Conservation (phyloP, 208 protist species). For the Naegleria gruberi region DNA sequence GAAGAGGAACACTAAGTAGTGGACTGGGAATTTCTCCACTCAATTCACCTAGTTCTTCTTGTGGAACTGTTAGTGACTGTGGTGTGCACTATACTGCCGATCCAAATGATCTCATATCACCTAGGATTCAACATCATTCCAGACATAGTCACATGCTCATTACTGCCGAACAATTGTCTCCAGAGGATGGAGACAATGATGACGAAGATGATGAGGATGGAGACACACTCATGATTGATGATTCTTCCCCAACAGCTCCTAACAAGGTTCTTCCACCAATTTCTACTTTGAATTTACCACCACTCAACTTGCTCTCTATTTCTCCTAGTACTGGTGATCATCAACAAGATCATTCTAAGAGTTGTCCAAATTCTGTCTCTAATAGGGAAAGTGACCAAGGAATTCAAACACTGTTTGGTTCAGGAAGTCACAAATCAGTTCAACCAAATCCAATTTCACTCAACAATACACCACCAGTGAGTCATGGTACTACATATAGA, state of each 20-base stretch:
- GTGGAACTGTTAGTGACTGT: not conserved
- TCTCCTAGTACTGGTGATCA: too few species aligned
- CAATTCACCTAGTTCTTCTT: not conserved
- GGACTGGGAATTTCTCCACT: not conserved
- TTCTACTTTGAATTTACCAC: not conserved
- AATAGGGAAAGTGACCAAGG: not conserved
- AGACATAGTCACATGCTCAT: not conserved
- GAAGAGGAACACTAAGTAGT: not conserved
- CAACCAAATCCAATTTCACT: not conserved
- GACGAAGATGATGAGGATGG: not conserved
- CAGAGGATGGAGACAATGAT: not conserved
- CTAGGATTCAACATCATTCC: not conserved
- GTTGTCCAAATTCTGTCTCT: not conserved
- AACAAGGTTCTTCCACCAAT: not conserved
- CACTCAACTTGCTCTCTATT: not conserved
- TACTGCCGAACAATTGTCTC: not conserved
- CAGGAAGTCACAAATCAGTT: not conserved
- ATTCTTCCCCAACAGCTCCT: not conserved
- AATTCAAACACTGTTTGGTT: not conserved
- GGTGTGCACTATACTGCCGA: too few species aligned
- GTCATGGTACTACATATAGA: not conserved
- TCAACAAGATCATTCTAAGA: not conserved
- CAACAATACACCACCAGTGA: not conserved
- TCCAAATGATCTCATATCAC: not conserved
- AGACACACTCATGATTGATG: not conserved